Base-by-base conservation (phyloP, 2,329 filamentous ascomycete genomes). In the Aspergillus texensis region DNA sequence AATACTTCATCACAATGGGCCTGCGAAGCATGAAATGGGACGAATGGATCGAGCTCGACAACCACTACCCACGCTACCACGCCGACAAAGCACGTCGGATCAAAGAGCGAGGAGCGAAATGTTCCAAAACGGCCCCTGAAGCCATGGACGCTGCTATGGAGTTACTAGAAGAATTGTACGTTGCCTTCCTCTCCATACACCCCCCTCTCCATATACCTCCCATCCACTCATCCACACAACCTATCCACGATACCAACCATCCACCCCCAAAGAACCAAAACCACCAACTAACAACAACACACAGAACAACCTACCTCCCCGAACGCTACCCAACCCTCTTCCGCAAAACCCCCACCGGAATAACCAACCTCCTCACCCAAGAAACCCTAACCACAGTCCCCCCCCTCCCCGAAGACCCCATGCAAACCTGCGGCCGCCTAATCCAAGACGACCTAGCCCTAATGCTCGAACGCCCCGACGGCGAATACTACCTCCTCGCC, bases 31-130 rank as follows among this genome's bases (percentile, higher is more conserved):
- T 92, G 79, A 82, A 86, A 36, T 88, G 87, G 77, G 85, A 90
- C 59, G 88, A 93, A 62, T 94, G 91, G 91, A 93, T 94, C 71
- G 80, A 96, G 77, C 85, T 96, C 30, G 93, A 96, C 78, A 94
- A 91, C 72, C 85, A 94, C 54, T 96, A 87, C 74, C 84, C 88
- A 1, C 86, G 85, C 59, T 96, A 84, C 74, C 91, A 96, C 77
- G 84, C 83, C 36, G 86, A 90, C 67, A 96, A 96, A 77, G 83
- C 85, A 1, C 79, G 80, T 16, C 86, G 92, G 0, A 91, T 96
- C 55, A 71, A 74, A 16, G 87, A 91, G 66, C 85, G 92, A 0
- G 90, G 88, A 0, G 65, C 77, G 0, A 91, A 90, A 75, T 92
- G 90, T 79, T 89, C 87, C 72, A 78, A 78, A 16, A 94, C 91